Evolutionary conservation across 2,329 filamentous ascomycete species (phyloP).

Genomic region (Aspergillus tanneri): DNA sequence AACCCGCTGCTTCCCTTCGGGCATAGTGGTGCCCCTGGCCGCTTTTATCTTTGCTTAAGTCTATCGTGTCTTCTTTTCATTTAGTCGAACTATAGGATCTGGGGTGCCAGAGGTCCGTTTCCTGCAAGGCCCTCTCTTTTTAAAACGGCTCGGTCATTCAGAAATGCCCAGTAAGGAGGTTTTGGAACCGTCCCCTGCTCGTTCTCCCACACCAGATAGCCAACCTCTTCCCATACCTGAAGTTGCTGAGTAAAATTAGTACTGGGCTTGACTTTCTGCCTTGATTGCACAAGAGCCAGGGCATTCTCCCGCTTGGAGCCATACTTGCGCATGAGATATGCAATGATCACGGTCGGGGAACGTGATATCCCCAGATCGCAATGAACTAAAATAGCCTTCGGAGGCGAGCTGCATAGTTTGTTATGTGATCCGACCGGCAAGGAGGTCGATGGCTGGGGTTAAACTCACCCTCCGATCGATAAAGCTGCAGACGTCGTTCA

Average conservation of each 20-base stretch:
- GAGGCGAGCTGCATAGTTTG: neutral
- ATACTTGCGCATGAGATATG: slow-evolving; percentile 32
- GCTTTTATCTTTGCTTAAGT: no score
- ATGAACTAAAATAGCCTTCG: slow-evolving; percentile 22
- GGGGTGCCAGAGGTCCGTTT: slow-evolving; percentile 15
- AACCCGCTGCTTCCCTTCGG: no score
- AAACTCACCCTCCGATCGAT: slow-evolving; percentile 24
- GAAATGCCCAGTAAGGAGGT: slow-evolving; percentile 24
- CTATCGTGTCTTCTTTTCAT: no score
- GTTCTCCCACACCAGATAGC: slow-evolving; percentile 29
- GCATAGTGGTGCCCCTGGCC: no score
- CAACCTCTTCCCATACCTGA: slow-evolving; percentile 27
- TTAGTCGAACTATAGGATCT: no score
- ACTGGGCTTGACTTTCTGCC: slow-evolving; percentile 26
- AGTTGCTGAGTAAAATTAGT: slow-evolving; percentile 28
- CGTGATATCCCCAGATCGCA: slow-evolving; percentile 30
- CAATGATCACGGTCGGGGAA: slow-evolving; percentile 27
- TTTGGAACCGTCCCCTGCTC: slow-evolving; percentile 26
- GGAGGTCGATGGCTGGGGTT: slow-evolving; percentile 5
- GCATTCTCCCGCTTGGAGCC: slow-evolving; percentile 14
- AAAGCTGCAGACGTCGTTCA: slow-evolving; percentile 27
- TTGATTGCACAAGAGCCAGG: slow-evolving; percentile 23
- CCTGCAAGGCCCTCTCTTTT: slow-evolving; percentile 20
- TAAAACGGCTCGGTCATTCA: slow-evolving; percentile 22
- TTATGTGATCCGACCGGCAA: neutral